Percentiles rank a stretch among this genome's conserved stretches.
Conservation (phyloP, 1,284 basidiomycete species). For the Apiotrichum akiyoshidainum region DNA sequence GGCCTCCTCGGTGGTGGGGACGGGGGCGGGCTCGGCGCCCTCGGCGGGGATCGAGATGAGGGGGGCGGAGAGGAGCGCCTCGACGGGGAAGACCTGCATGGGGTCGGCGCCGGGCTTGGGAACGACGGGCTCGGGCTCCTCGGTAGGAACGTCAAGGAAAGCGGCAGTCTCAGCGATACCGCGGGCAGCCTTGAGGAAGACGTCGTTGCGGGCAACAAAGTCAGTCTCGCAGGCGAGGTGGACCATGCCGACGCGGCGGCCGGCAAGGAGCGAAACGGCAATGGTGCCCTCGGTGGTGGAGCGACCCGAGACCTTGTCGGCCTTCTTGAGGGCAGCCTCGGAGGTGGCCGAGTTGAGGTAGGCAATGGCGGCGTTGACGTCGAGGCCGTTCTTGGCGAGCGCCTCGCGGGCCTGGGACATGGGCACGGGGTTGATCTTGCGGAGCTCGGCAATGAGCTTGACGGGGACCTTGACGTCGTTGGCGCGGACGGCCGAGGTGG, state of each 20-base stretch:
- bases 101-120: constrained; percentile 29
- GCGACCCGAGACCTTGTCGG: constrained; percentile 74
- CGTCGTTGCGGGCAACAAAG: constrained; percentile 83
- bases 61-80: constrained; percentile 64
- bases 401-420: constrained; percentile 87
- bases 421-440: constrained; percentile 71
- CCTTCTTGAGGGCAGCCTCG: constrained; percentile 54
- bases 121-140: constrained; percentile 27
- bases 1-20: constrained; percentile 32
- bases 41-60: constrained; percentile 57
- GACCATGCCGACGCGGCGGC: constrained; percentile 74
- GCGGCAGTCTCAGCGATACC: constrained; percentile 86
- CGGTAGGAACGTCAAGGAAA: constrained; percentile 61
- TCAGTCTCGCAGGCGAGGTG: constrained; percentile 97
- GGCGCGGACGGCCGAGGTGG: constrained; percentile 14
- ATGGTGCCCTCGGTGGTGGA: constrained; percentile 75
- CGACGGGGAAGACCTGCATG: constrained; percentile 52
- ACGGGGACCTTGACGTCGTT: constrained; percentile 53
- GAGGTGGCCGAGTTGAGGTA: constrained; percentile 76
- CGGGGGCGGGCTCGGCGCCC: constrained; percentile 15
- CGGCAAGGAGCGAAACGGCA: constrained; percentile 66
- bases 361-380: constrained; percentile 67
- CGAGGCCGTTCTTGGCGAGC: constrained; percentile 68
- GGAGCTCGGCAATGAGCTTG: constrained; percentile 78
- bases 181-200: constrained; percentile 72